Evolutionary conservation across 2,329 filamentous ascomycete species (phyloP).

Genomic region (Monosporascus sp.): DNA sequence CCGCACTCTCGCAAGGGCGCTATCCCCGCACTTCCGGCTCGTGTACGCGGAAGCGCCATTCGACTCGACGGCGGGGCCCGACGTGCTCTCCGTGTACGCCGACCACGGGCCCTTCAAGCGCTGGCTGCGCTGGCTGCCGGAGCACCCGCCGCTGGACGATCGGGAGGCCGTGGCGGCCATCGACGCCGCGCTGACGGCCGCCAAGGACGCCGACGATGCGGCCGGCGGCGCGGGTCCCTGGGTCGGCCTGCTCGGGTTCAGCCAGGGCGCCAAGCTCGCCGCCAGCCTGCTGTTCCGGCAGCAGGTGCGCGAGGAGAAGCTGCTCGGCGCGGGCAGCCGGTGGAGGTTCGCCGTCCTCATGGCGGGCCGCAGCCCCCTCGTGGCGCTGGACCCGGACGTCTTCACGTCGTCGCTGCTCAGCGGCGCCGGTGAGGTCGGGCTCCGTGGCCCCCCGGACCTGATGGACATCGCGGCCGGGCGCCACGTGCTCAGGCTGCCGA

Average conservation of each 20-base stretch:
- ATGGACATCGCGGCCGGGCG: slow-evolving; percentile 34
- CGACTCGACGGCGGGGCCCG: slow-evolving; percentile 54
- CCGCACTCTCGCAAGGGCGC: slow-evolving; percentile 42
- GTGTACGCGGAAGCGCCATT: slow-evolving; percentile 70
- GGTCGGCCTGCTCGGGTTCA: slow-evolving; percentile 61
- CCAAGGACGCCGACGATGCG: slow-evolving; percentile 48
- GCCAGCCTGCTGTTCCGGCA: slow-evolving; percentile 57
- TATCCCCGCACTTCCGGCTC: slow-evolving; percentile 59
- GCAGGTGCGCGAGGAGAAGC: slow-evolving; percentile 41
- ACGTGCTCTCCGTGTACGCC: slow-evolving; percentile 60
- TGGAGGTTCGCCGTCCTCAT: slow-evolving; percentile 59
- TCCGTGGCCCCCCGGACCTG: slow-evolving; percentile 39
- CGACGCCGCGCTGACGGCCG: slow-evolving; percentile 31
- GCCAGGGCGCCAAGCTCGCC: slow-evolving; percentile 59
- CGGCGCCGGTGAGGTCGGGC: slow-evolving; percentile 22
- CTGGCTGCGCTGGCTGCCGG: slow-evolving; percentile 57
- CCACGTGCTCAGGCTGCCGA: slow-evolving; percentile 51
- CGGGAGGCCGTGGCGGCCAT: slow-evolving; percentile 34
- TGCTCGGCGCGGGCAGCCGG: slow-evolving; percentile 1
- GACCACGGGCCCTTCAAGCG: slow-evolving; percentile 60
- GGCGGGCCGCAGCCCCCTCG: slow-evolving; percentile 56
- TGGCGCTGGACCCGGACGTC: slow-evolving; percentile 40
- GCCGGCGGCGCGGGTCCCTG: slow-evolving; percentile 49
- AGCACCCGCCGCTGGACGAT: slow-evolving; percentile 48
- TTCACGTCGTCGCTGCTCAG: slow-evolving; percentile 23